These are phyloP conservation scores for Pezicula carpinea DNA, from an alignment of 2,329 filamentous ascomycete species.

Conservation along the genomic window DNA sequence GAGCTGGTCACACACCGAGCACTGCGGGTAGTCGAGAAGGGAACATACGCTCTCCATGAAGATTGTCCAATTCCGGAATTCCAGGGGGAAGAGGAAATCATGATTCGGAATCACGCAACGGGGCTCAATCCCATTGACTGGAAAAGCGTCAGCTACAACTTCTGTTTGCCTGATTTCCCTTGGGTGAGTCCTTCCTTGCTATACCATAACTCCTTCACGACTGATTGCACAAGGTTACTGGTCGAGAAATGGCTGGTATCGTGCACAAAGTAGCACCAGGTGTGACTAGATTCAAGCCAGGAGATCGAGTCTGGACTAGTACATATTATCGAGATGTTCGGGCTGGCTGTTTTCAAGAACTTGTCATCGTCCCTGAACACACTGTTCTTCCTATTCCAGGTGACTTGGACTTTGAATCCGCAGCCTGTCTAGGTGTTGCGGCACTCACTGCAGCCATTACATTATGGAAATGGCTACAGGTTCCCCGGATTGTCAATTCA, in stretches of 20 bases:
- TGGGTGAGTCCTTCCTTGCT: conserved; percentile 11
- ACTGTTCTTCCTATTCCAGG: conserved; percentile 32
- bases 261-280: conserved; percentile 1
- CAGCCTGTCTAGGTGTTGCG: conserved; percentile 34
- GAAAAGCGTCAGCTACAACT: conserved; percentile 34
- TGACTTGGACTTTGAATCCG: conserved; percentile 28
- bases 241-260: conserved; percentile 1
- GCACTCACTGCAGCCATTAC: conserved; percentile 35
- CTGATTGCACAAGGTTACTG: not conserved
- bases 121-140: conserved; percentile 1
- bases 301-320: conserved; percentile 23
- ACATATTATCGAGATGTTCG: conserved; percentile 35
- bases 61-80: not conserved
- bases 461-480: conserved; percentile 33
- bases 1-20: not conserved
- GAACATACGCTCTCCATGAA: conserved; percentile 1
- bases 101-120: not conserved
- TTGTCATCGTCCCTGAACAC: conserved; percentile 33
- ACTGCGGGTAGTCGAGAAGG: not conserved
- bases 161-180: conserved; percentile 30
- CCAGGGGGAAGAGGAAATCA: not conserved
- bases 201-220: conserved; percentile 17
- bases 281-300: conserved; percentile 1
- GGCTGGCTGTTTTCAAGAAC: conserved; percentile 36
- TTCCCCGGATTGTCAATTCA: conserved; percentile 15